Evolutionary conservation across 805 yeast genomes (phyloP), one percentile per base, ranked within the genome.

Genomic region (Grigorovia transvaalensis): DNA sequence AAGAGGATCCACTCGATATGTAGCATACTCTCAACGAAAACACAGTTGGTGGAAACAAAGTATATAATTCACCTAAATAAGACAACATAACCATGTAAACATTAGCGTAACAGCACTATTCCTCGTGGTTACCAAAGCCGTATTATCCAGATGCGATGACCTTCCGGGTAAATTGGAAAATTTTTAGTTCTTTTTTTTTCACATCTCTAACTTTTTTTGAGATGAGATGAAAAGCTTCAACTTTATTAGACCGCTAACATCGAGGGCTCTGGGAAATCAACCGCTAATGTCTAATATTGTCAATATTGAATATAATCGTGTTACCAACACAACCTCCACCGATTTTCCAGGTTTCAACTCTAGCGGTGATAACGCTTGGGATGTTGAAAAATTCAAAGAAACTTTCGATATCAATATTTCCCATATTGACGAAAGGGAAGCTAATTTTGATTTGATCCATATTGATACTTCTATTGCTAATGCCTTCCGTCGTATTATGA

Each of bases 401-500:
- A 65, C 71, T 18, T 81, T 86, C 59, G 81, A 81, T 54, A 79
- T 91, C 55, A 74, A 83, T 54, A 80, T 91, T 57, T 72, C 82
- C 8, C 78, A 80, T 61, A 71, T 83, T 53, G 75, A 79, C 46
- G 85, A 82, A 53, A 78, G 90, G 66, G 76, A 71, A 48, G 88
- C 91, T 52, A 88, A 88, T 68, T 93, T 93, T 62, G 99, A 93
- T 68, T 74, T 93, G 57, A 71, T 86, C 53, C 84, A 88, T 61
- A 71, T 90, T 49, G 99, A 93, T 68, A 86, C 98, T 1, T 87
- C 98, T 12, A 74, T 93, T 53, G 90, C 98, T 46, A 93, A 93
- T 72, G 97, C 99, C 0, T 89, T 91, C 71, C 84, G 99, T 66
- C 84, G 99, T 64, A 86, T 93, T 61, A 90, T 93, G 98, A 82